Base-by-base conservation (phyloP, 1,284 basidiomycete genomes). In the Fomitopsis pinicola region DNA sequence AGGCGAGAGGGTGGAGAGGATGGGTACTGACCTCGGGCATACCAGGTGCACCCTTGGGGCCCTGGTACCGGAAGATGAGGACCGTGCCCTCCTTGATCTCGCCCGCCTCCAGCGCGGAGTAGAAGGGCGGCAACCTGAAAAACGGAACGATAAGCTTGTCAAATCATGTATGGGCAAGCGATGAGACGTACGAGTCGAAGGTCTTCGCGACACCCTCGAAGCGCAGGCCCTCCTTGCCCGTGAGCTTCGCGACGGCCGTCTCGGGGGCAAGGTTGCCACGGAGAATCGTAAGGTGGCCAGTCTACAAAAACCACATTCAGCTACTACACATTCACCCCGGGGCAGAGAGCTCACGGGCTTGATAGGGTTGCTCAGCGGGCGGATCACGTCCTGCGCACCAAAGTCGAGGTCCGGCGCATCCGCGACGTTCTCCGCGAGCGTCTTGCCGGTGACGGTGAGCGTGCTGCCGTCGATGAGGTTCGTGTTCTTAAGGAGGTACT, bases 381-480 rank as follows among this genome's bases (percentile, higher is more conserved):
- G 82, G 63, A 99, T 85, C 63, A 99, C 85, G 69, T 96, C 88
- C 75, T 98, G 97, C 66, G 75, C 85, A 62, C 86, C 80, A 72
- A 95, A 91, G 64, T 88, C 80, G 63, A 94, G 83, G 70, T 92
- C 92, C 62, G 85, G 73, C 52, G 88, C 87, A 75, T 89, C 92
- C 66, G 85, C 89, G 63, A 97, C 82, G 76, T 98, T 99, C 77
- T 98, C 90, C 42, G 92, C 91, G 46, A 98, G 79, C 1, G 95
- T 97, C 78, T 91, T 94, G 62, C 96, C 96, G 8, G 95, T 98
- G 55, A 98, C 93, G 48, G 97, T 99, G 75, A 97, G 78, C 69
- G 92, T 92, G 68, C 82, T 85, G 56, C 96, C 95, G 70, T 97
- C 92, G 75, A 99, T 92, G 67, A 98, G 81, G 66, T 91, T 82